A percentile compares a stretch with the other conserved stretches of the same genome.
Evolutionary conservation across 768 basidiomycete genomes (phyloP).

Genomic region (Phylloporus sp.): DNA sequence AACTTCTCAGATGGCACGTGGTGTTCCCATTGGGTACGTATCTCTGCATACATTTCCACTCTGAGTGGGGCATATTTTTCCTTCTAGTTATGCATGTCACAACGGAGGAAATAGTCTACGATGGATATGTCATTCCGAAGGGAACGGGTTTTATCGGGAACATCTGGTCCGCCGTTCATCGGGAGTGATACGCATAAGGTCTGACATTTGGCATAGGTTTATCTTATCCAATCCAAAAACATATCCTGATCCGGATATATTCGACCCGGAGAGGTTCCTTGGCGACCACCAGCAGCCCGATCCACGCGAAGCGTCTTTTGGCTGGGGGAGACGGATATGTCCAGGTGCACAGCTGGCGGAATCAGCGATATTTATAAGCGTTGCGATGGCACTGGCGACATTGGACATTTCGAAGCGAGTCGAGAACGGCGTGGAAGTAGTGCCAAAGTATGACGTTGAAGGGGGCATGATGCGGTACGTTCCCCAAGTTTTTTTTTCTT

Average conservation of each 20-base stretch:
- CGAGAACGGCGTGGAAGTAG: background rate
- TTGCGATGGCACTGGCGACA: slow-evolving; percentile 9
- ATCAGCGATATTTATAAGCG: slow-evolving; percentile 5
- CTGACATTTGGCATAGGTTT: background rate
- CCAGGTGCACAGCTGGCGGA: slow-evolving; percentile 9
- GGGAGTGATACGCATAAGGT: background rate
- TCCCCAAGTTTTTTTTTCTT: too few species aligned
- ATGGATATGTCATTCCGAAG: slow-evolving; percentile 23
- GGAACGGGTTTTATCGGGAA: slow-evolving; percentile 10
- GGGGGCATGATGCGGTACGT: slow-evolving; percentile 3
- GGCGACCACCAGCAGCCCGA: slow-evolving; percentile 7
- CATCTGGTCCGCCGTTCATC: slow-evolving; percentile 4
- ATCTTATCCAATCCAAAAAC: slow-evolving; percentile 6
- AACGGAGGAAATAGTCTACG: slow-evolving; percentile 14
- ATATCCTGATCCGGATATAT: slow-evolving; percentile 10
- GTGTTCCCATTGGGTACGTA: background rate
- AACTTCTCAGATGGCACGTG: slow-evolving; percentile 10
- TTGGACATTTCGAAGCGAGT: slow-evolving; percentile 4
- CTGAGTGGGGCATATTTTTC: background rate
- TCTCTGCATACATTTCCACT: background rate
- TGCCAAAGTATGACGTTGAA: slow-evolving; percentile 2
- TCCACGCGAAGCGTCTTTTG: slow-evolving; percentile 12
- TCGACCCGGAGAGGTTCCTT: slow-evolving; percentile 14
- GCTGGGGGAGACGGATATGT: slow-evolving; percentile 13
- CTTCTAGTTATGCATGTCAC: slow-evolving; percentile 3